These are phyloP conservation scores for Antrodiella citrinella DNA, from an alignment of 768 basidiomycete genomes.

Conservation along the genomic window DNA sequence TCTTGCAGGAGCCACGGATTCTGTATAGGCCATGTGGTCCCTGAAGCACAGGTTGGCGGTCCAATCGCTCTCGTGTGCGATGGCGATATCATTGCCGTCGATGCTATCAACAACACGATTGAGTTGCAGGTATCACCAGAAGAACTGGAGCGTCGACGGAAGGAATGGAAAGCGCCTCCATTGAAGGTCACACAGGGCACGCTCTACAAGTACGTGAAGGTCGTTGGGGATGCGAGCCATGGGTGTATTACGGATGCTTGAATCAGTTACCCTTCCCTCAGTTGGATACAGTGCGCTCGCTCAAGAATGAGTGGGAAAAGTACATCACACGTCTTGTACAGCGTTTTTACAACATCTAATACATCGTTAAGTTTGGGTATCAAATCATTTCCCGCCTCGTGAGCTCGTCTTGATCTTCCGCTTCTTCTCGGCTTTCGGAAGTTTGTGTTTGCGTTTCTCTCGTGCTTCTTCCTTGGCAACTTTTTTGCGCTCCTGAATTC, in stretches of 20 bases:
- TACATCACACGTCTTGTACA: neutral
- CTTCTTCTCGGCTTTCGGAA: conserved; percentile 95
- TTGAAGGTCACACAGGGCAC: conserved; percentile 79
- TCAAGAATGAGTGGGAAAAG: neutral
- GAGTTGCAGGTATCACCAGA: conserved; percentile 69
- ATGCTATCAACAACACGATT: conserved; percentile 82
- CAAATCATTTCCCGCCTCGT: conserved; percentile 17
- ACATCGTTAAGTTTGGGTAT: neutral
- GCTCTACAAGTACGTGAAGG: conserved; percentile 82
- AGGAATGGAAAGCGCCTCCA: conserved; percentile 75
- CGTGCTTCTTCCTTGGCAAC: conserved; percentile 78
- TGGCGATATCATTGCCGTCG: conserved; percentile 81
- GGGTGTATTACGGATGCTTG: conserved; percentile 89
- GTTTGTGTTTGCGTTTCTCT: conserved; percentile 86
- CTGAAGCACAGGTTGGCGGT: conserved; percentile 91
- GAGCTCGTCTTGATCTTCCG: conserved; percentile 55
- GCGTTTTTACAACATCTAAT: neutral
- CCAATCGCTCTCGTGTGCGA: conserved; percentile 87
- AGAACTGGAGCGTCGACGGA: conserved; percentile 68
- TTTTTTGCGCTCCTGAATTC: conserved; percentile 88
- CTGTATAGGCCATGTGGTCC: conserved; percentile 94
- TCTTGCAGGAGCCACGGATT: conserved; percentile 82
- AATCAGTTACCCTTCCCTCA: too few relatives aligned
- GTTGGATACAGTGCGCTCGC: neutral
- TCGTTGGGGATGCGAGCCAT: conserved; percentile 83